Evolutionary conservation across 1,284 basidiomycete species (phyloP).

Genomic region (Trichosporon sp.): DNA sequence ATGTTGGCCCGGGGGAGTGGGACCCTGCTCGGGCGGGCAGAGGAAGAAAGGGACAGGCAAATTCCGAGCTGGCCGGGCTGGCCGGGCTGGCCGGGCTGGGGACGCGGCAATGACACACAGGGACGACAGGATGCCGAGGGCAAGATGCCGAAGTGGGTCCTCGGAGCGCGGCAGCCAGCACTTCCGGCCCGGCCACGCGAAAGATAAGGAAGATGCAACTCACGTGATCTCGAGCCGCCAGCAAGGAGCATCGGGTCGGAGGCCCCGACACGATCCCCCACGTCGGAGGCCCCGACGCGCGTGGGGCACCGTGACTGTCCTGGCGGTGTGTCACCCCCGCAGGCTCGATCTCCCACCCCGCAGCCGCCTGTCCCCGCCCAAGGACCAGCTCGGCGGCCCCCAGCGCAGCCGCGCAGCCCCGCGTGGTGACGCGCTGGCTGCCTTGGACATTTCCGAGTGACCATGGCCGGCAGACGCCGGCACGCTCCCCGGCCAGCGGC

Average conservation of each 20-base stretch:
- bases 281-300: background rate
- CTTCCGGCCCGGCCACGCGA: background rate
- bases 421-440: background rate
- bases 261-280: background rate
- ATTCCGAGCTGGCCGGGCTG: background rate
- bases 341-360: background rate
- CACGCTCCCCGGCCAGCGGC: background rate
- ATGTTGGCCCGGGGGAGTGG: background rate
- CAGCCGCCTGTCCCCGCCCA: background rate
- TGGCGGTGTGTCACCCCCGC: background rate
- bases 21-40: background rate
- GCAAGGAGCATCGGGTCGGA: background rate
- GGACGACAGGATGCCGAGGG: background rate
- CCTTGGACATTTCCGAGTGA: background rate
- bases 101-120: background rate
- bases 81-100: no score
- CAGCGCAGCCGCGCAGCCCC: background rate
- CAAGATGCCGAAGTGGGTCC: slow-evolving; percentile 2
- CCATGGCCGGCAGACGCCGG: background rate
- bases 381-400: background rate
- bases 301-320: background rate
- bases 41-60: background rate
- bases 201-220: background rate
- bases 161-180: background rate
- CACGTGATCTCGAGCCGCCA: background rate